Conservation (phyloP, 306 rosid genomes). For the Citrullus amarus region DNA sequence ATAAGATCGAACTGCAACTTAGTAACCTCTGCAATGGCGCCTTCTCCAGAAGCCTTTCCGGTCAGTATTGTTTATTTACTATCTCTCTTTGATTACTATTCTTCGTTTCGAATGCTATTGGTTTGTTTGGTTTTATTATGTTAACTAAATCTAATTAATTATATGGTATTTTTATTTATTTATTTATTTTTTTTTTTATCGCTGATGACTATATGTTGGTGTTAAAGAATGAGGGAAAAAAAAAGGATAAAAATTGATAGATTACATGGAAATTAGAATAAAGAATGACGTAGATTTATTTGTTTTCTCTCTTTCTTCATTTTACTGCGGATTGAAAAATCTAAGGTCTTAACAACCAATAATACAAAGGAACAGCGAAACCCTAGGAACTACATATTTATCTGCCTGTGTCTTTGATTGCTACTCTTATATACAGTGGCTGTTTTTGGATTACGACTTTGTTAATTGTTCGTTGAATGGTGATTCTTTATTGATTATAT, state of each 20-base stretch:
- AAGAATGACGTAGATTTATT: background rate
- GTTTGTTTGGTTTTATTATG: constrained; percentile 18
- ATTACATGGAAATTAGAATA: background rate
- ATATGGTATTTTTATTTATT: background rate
- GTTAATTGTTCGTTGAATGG: constrained; percentile 11
- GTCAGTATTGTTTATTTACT: constrained; percentile 15
- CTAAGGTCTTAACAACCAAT: constrained; percentile 5
- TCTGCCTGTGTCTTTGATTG: constrained; percentile 12
- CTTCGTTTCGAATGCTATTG: constrained; percentile 4
- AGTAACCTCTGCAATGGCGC: constrained; percentile 56
- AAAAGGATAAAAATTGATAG: background rate
- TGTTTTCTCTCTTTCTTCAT: background rate
- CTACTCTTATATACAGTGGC: background rate
- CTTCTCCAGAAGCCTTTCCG: constrained; percentile 48
- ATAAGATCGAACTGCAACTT: constrained; percentile 72
- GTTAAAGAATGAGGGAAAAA: background rate
- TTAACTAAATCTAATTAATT: background rate
- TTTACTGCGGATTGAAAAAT: constrained; percentile 13
- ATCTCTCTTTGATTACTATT: background rate
- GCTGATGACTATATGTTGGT: too few species aligned
- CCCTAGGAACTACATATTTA: constrained; percentile 16
- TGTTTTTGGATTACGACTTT: constrained; percentile 5
- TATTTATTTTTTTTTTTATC: background rate
- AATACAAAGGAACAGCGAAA: constrained; percentile 13
- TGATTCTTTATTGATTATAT: background rate